Evolutionary conservation across 2,329 filamentous ascomycete genomes (phyloP), one percentile per base, ranked within the genome.

Genomic region (Madurella fahalii): DNA sequence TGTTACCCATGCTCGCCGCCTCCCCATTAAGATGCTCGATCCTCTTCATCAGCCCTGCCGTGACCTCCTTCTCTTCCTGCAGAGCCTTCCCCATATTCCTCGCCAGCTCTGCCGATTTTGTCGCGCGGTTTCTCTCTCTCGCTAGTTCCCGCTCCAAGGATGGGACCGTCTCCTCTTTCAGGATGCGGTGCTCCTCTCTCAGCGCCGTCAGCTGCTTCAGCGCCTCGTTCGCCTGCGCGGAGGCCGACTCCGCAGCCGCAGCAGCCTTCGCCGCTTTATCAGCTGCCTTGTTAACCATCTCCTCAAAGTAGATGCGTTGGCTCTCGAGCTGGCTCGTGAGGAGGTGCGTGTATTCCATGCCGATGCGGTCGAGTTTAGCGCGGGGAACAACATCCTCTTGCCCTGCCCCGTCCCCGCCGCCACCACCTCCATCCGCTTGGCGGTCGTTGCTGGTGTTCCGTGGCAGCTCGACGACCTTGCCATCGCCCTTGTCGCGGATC

Each of bases 221-320:
- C 0, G 79, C 78, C 57, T 75, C 70, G 5, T 72, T 75, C 2
- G 80, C 79, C 59, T 76, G 74, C 0, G 69, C 67, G 0, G 74
- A 72, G 0, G 88, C 86, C 46, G 77, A 77, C 57, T 89, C 85
- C 0, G 88, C 89, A 0, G 82, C 77, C 0, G 82, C 77, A 0
- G 82, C 78, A 0, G 92, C 90, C 65, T 87, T 83, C 1, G 85
- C 81, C 0, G 92, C 92, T 73, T 97, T 97, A 70, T 95, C 90
- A 0, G 87, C 91, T 0, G 90, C 90, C 59, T 95, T 90, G 65
- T 86, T 87, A 50, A 99, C 81, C 69, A 95, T 84, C 63, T 95
- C 93, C 69, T 97, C 93, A 63, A 95, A 99, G 71, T 97, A 99
- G 0, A 89, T 80, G 9, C 94, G 83, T 69, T 99, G 94, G 42